Base-by-base conservation (phyloP, 805 yeast genomes). In the Saturnispora bothae region DNA sequence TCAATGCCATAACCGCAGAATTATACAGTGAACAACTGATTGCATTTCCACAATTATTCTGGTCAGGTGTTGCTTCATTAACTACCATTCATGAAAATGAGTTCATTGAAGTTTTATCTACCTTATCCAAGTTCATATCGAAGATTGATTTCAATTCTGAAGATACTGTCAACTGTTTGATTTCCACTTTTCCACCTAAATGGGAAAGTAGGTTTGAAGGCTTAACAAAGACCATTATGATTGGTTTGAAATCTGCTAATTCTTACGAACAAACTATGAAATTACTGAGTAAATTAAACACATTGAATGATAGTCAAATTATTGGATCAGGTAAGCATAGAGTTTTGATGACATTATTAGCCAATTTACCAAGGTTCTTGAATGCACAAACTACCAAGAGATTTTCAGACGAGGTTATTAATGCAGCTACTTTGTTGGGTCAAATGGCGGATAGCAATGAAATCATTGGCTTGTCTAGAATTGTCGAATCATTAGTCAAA, bases 121-220 rank as follows among this genome's bases (percentile, higher is more conserved):
- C 92, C 4, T 61, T 89, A 49, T 73, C 83, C 21, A 86, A 84
- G 49, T 80, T 88, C 49, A 72, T 92, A 9, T 76, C 88, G 2
- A 89, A 86, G 51, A 83, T 89, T 50, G 95, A 85, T 53, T 61
- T 85, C 36, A 86, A 82, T 45, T 76, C 94, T 0, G 82, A 79
- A 0, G 95, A 83, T 39, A 83, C 94, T 0, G 89, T 86, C 2
- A 75, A 80, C 18, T 78, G 94, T 55, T 66, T 88, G 42, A 73
- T 83, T 14, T 72, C 92, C 0, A 82, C 92, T 0, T 92, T 88
- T 53, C 99, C 99, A 0, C 77, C 92, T 0, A 80, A 83, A 41
- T 92, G 97, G 98, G 95, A 88, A 52, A 95, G 96, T 1, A 71
- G 77, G 40, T 92, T 86, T 56, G 89, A 80, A 51, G 97, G 97